Percentiles rank a stretch among this genome's conserved stretches.
Conservation (phyloP, 768 basidiomycete species). For the Candolleomyces aberdarensis region DNA sequence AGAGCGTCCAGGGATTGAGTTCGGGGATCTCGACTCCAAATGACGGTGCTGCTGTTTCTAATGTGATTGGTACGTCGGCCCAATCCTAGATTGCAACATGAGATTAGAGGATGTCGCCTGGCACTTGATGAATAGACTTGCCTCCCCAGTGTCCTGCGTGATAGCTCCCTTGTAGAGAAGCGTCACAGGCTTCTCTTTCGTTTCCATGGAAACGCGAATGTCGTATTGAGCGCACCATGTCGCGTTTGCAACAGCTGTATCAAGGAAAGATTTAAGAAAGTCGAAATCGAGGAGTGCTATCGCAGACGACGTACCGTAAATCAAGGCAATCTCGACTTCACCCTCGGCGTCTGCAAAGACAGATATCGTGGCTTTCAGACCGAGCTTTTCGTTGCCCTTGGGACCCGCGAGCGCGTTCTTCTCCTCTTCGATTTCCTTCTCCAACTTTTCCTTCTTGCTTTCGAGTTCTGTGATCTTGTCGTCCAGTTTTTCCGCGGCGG, state of each 20-base stretch:
- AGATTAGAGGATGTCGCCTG: too few relatives aligned
- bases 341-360: constrained; percentile 34
- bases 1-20: constrained; percentile 36
- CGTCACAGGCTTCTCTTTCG: constrained; percentile 33
- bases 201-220: constrained; percentile 40
- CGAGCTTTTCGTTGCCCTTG: constrained; percentile 22
- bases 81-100: constrained; percentile 27
- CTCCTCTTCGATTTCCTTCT: constrained; percentile 23
- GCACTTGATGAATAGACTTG: constrained; percentile 11
- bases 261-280: background rate
- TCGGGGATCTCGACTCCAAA: constrained; percentile 35
- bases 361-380: constrained; percentile 27
- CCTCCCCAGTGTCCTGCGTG: constrained; percentile 42
- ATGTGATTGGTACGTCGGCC: constrained; percentile 37
- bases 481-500: constrained; percentile 31
- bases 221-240: constrained; percentile 40
- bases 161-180: constrained; percentile 41
- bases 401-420: constrained; percentile 14
- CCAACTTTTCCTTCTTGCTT: constrained; percentile 19
- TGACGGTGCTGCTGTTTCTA: constrained; percentile 42
- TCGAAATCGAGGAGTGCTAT: background rate
- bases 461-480: constrained; percentile 25
- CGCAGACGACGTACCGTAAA: constrained; percentile 31
- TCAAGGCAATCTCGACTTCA: constrained; percentile 35
- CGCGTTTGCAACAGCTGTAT: constrained; percentile 32